phyloP scores from a whole-genome alignment of 1,284 basidiomycete genomes.

The Ganoderma resinaceum region DNA sequence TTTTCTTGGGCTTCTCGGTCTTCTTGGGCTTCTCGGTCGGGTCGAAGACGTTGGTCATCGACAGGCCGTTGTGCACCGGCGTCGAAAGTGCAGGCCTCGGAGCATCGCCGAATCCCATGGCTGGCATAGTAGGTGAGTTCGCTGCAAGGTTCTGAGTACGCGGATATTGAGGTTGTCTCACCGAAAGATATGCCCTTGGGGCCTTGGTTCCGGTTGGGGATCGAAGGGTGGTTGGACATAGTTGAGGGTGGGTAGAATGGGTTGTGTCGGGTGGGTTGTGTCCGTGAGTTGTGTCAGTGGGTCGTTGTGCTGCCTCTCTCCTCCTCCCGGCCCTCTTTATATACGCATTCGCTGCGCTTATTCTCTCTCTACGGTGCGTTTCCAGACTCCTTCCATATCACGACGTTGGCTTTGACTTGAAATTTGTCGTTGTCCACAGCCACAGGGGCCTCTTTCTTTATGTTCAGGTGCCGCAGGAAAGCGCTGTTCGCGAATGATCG shows the following conservation, averaged over 20 bases:
- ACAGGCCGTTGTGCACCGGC: background rate
- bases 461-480: background rate
- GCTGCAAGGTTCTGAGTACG: too few species aligned
- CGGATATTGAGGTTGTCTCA: background rate
- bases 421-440: background rate
- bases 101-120: background rate
- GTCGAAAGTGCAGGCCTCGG: background rate
- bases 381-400: background rate
- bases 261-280: background rate
- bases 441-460: background rate
- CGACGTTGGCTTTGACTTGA: background rate
- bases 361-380: background rate
- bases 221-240: background rate
- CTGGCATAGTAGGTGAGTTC: background rate
- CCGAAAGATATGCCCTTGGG: background rate
- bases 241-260: too few species aligned
- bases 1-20: background rate
- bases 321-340: background rate
- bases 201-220: background rate
- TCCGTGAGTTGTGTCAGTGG: background rate
- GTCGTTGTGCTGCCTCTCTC: background rate
- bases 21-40: background rate
- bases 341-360: background rate
- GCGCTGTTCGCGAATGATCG: background rate
- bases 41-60: background rate